Evolutionary conservation across 352 stramenopile species (phyloP).

Genomic region (Pythium dissotocum): DNA sequence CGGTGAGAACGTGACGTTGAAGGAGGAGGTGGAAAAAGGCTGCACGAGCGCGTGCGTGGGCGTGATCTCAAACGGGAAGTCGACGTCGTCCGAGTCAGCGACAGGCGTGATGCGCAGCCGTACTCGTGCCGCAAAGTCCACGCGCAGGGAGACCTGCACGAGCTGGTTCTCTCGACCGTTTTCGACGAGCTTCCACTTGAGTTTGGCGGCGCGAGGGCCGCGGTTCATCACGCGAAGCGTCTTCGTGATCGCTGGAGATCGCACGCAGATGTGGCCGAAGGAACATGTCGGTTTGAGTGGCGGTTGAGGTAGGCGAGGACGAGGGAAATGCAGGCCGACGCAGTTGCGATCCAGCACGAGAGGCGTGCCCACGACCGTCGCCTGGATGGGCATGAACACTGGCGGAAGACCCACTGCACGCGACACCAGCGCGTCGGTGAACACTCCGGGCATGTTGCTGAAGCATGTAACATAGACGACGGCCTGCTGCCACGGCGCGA

Average conservation of each 20-base stretch:
- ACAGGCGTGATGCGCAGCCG: slow-evolving; percentile 45
- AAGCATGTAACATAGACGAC: slow-evolving; percentile 61
- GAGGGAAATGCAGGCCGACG: slow-evolving; percentile 49
- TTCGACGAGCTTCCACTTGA: slow-evolving; percentile 65
- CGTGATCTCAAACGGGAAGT: slow-evolving; percentile 41
- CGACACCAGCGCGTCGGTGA: slow-evolving; percentile 64
- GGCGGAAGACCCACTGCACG: slow-evolving; percentile 49
- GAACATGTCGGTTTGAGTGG: slow-evolving; percentile 38
- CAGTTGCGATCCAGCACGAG: slow-evolving; percentile 64
- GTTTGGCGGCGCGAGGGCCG: slow-evolving; percentile 48
- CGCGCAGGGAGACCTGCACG: slow-evolving; percentile 53
- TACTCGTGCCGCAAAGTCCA: slow-evolving; percentile 49
- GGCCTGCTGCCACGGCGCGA: slow-evolving; percentile 61
- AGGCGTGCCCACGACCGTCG: slow-evolving; percentile 56
- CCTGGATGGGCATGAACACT: slow-evolving; percentile 58
- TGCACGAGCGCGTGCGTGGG: slow-evolving; percentile 27
- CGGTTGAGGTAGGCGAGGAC: background rate
- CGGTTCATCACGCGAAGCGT: slow-evolving; percentile 71
- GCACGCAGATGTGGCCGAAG: slow-evolving; percentile 52
- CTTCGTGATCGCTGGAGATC: slow-evolving; percentile 39
- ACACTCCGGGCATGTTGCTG: slow-evolving; percentile 78
- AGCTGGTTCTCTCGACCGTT: slow-evolving; percentile 51
- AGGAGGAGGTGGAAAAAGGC: slow-evolving; percentile 39
- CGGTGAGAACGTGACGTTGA: slow-evolving; percentile 58
- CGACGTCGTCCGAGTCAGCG: slow-evolving; percentile 29